Percentiles rank a stretch among this genome's conserved stretches.
phyloP scores from a whole-genome alignment of 306 rosid genomes.

The Arachis hypogaea region DNA sequence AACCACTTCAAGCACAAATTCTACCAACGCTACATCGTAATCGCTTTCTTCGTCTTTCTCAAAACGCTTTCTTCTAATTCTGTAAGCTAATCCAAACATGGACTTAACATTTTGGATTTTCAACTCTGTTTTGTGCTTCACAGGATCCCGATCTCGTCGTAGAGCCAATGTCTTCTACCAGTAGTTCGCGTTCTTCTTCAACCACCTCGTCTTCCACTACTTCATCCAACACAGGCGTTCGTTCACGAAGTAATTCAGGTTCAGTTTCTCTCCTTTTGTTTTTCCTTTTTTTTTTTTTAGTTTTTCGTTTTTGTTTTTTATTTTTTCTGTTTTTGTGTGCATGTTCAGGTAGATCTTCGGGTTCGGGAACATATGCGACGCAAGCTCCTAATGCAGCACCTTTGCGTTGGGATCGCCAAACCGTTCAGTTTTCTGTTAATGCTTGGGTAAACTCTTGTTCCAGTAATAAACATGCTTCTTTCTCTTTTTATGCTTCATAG shows the following conservation, averaged over 20 bases:
- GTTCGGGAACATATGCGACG: slow-evolving; percentile 69
- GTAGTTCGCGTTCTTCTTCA: slow-evolving; percentile 60
- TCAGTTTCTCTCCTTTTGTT: background rate
- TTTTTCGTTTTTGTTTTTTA: background rate
- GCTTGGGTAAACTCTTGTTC: slow-evolving; percentile 74
- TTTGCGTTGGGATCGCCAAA: slow-evolving; percentile 87
- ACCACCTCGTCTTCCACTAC: slow-evolving; percentile 46
- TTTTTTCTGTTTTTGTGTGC: slow-evolving; percentile 33
- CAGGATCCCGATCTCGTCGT: slow-evolving; percentile 89
- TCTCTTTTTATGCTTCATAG: background rate
- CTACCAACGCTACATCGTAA: slow-evolving; percentile 65
- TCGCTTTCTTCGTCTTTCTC: background rate
- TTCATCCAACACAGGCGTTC: slow-evolving; percentile 57
- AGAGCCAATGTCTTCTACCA: slow-evolving; percentile 61
- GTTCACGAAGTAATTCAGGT: slow-evolving; percentile 60
- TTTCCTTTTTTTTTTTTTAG: background rate
- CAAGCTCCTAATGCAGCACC: slow-evolving; percentile 59
- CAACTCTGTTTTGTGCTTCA: background rate
- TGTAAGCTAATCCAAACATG: background rate
- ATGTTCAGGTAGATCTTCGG: slow-evolving; percentile 77
- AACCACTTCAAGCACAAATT: slow-evolving; percentile 89
- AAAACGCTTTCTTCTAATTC: background rate
- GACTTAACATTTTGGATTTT: background rate
- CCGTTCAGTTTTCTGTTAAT: slow-evolving; percentile 84
- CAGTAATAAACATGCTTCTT: background rate